A percentile compares a stretch with the other conserved stretches of the same genome.
Conservation (phyloP, 192 early-diverging fungal genomes). For the Backusella parvicylindrica region DNA sequence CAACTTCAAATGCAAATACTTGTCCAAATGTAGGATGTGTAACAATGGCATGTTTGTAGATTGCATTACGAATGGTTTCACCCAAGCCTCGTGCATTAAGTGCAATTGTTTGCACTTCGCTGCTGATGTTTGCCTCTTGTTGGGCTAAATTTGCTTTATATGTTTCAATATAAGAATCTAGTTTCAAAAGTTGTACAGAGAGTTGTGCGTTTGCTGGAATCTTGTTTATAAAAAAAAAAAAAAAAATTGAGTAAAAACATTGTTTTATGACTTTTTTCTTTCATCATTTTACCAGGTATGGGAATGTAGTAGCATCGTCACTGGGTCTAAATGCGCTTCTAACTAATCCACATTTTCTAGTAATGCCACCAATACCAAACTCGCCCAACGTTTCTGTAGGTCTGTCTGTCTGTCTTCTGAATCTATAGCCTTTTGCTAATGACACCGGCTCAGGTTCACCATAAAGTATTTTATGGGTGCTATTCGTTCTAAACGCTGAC, state of each 20-base stretch:
- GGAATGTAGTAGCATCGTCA: conserved; percentile 55
- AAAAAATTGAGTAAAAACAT: background rate
- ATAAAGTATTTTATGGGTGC: background rate
- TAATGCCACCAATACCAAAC: conserved; percentile 40
- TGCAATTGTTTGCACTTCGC: background rate
- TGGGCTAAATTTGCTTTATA: background rate
- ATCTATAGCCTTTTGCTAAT: conserved; percentile 39
- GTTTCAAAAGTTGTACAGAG: conserved; percentile 11
- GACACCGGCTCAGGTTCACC: conserved; percentile 21
- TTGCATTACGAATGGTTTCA: conserved; percentile 42
- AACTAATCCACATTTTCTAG: conserved; percentile 31
- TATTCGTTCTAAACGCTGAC: background rate
- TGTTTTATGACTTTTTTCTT: background rate
- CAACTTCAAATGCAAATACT: conserved; percentile 69
- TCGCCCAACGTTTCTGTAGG: conserved; percentile 47
- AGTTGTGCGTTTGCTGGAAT: conserved; percentile 54
- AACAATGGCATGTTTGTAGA: conserved; percentile 45
- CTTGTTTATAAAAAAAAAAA: background rate
- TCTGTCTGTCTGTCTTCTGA: conserved; percentile 31
- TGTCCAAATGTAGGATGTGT: conserved; percentile 49
- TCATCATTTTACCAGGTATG: conserved; percentile 37
- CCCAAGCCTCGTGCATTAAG: conserved; percentile 11
- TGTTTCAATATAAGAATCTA: background rate
- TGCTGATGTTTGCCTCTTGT: background rate
- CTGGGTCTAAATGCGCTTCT: conserved; percentile 54